Base-by-base conservation (phyloP, 1,139 yeast species). In the Nakaseomyces delphensis region DNA sequence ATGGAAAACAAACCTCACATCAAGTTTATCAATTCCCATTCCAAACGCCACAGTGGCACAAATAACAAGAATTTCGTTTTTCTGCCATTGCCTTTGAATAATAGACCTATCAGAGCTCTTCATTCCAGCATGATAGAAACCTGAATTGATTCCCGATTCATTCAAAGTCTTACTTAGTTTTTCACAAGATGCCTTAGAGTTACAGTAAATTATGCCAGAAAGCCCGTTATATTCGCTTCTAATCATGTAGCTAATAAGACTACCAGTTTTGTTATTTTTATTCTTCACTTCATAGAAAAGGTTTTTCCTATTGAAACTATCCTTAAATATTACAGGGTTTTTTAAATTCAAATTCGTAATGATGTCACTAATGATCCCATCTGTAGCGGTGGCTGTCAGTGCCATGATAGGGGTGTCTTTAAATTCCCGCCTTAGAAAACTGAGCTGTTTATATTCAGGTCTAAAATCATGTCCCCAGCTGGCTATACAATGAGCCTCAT, bases 401-500 rank as follows among this genome's bases (percentile, higher is more conserved):
- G 97, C 97, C 87, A 89, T 86, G 46, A 89, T 69, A 0, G 97
- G 97, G 4, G 84, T 76, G 31, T 70, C 73, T 0, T 94, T 91
- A 57, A 74, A 89, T 44, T 75, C 71, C 21, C 66, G 62, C 54
- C 85, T 84, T 62, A 89, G 81, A 50, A 72, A 71, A 30, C 78
- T 77, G 62, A 89, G 69, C 15, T 79, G 81, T 55, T 86, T 84
- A 64, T 89, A 89, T 60, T 89, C 96, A 0, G 96, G 96, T 43
- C 97, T 70, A 60, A 89, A 89, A 63, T 89, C 97, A 62, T 89
- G 97, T 14, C 97, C 97, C 97, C 97, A 89, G 5, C 93, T 82
- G 47, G 95, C 83, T 43, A 89, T 91, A 70, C 97, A 89, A 63
- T 89, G 97, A 0, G 97, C 97, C 57, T 89, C 97, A 64, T 89